Base-by-base conservation (phyloP, 331 rosid genomes). In the Phaseolus coccineus region DNA sequence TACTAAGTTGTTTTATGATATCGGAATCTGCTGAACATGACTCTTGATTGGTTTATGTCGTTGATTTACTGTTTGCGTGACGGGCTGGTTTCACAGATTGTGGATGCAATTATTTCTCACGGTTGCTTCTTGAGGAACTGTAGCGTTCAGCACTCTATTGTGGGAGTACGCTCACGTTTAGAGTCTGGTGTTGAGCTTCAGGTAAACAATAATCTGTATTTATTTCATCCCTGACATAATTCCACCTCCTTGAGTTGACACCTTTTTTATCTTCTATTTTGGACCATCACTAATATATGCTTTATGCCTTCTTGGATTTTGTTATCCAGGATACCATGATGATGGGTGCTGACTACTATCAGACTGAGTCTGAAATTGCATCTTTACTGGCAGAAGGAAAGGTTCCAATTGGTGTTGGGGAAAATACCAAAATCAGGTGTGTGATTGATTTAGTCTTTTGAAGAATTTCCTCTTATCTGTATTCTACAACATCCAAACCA, bases 311-410 rank as follows among this genome's bases (percentile, higher is more conserved):
- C 30, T 12, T 84, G 74, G 77, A 51, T 69, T 85, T 69, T 78
- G 12, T 30, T 52, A 27, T 87, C 68, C 85, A 96, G 98, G 98
- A 93, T 78, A 93, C 99, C 39, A 96, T 96, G 99, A 90, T 96
- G 99, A 96, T 96, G 97, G 99, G 99, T 70, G 98, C 99, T 59
- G 99, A 96, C 58, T 96, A 93, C 80, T 96, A 96, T 88, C 99
- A 96, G 85, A 96, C 99, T 0, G 99, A 96, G 59, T 24, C 89
- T 31, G 99, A 96, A 88, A 90, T 96, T 83, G 94, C 92, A 8
- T 93, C 92, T 64, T 83, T 87, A 67, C 87, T 91, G 67, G 94
- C 97, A 13, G 86, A 85, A 65, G 98, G 98, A 76, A 91, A 89
- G 84, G 96, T 93, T 84, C 99, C 99, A 19, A 74, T 96, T 80